Conservation (phyloP, 768 basidiomycete genomes). For the Mycena polygramma region DNA sequence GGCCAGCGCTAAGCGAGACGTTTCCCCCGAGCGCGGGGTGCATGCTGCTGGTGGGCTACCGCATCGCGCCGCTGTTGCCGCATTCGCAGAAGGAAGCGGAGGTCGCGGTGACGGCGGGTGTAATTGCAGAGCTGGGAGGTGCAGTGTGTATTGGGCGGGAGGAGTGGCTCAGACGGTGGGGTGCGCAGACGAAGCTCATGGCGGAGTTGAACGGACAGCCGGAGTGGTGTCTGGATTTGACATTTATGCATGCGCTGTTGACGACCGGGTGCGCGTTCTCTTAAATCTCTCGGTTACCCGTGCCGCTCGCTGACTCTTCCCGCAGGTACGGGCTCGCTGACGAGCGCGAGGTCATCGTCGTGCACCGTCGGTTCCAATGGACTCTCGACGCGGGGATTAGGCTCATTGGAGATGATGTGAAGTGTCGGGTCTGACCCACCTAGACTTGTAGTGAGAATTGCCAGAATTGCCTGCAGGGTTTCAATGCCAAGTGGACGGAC, state of each 20-base stretch:
- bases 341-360: constrained; percentile 72
- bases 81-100: background rate
- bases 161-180: constrained; percentile 70
- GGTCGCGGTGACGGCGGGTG: background rate
- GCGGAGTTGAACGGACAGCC: constrained; percentile 85
- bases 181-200: constrained; percentile 48
- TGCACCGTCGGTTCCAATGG: constrained; percentile 95
- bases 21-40: constrained; percentile 62
- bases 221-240: constrained; percentile 96
- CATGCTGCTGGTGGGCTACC: constrained; percentile 94
- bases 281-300: background rate
- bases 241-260: constrained; percentile 92
- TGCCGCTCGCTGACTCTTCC: background rate
- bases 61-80: constrained; percentile 81
- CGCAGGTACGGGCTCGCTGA: constrained; percentile 82
- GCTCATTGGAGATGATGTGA: constrained; percentile 66
- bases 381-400: constrained; percentile 65
- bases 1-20: constrained; percentile 85
- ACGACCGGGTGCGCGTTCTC: constrained; percentile 65
- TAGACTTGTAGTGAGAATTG: too few relatives aligned
- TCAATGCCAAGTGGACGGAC: too few relatives aligned
- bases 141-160: constrained; percentile 80
- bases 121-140: constrained; percentile 65
- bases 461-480: too few relatives aligned
- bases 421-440: constrained; percentile 56